A percentile compares a stretch with the other conserved stretches of the same genome.
phyloP scores from a whole-genome alignment of 1,284 basidiomycete genomes.

The Tausonia pullulans region DNA sequence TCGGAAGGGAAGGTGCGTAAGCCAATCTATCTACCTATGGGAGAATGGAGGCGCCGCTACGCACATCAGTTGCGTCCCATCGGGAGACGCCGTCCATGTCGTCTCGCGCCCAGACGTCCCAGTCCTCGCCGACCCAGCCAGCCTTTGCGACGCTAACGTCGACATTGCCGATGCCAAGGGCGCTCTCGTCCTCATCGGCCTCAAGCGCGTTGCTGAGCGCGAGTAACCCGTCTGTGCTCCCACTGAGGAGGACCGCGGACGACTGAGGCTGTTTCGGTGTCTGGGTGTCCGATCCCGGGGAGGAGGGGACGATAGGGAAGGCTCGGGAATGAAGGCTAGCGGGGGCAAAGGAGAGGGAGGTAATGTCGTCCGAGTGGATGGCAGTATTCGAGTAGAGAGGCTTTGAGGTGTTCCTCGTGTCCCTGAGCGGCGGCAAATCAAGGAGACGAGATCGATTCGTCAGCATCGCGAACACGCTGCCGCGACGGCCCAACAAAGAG shows the following conservation, averaged over 20 bases:
- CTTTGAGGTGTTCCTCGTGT: constrained; percentile 29
- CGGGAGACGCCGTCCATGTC: constrained; percentile 34
- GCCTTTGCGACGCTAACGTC: constrained; percentile 31
- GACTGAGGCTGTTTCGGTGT: constrained; percentile 20
- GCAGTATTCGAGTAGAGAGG: constrained; percentile 37
- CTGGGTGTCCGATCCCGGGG: constrained; percentile 14
- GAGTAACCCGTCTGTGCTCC: constrained; percentile 39
- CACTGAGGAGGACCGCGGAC: constrained; percentile 33
- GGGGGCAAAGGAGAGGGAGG: constrained; percentile 36
- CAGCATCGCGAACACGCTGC: neutral
- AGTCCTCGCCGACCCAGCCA: constrained; percentile 21
- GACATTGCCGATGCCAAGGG: constrained; percentile 34
- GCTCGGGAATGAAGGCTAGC: constrained; percentile 25
- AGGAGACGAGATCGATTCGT: neutral
- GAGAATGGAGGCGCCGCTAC: constrained; percentile 2
- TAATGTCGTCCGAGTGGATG: constrained; percentile 42
- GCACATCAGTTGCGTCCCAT: constrained; percentile 30
- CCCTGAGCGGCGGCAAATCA: constrained; percentile 23
- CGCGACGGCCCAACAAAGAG: neutral
- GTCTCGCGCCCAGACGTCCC: constrained; percentile 33
- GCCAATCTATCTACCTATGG: neutral
- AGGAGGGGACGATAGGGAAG: constrained; percentile 19
- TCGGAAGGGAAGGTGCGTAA: neutral
- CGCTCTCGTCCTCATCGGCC: constrained; percentile 39
- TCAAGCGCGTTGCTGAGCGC: constrained; percentile 35